phyloP scores from a whole-genome alignment of 495 filamentous ascomycete genomes.

The Terfezia boudieri region DNA sequence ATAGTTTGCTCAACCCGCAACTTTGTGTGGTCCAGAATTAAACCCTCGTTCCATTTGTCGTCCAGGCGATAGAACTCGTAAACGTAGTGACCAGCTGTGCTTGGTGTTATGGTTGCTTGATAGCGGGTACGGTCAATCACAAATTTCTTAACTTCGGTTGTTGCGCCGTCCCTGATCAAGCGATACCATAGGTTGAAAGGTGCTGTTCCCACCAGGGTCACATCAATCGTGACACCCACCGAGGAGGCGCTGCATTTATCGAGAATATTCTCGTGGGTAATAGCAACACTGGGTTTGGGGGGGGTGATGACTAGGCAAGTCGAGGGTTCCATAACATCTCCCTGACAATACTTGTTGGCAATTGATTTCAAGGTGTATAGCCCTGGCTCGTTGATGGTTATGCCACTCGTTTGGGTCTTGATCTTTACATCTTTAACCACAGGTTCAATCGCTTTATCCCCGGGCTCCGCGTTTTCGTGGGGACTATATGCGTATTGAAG shows the following conservation, averaged over 20 bases:
- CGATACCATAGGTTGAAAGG: constrained; percentile 62
- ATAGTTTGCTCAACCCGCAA: constrained; percentile 65
- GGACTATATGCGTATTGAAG: constrained; percentile 49
- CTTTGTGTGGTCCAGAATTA: constrained; percentile 27
- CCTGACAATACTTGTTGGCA: constrained; percentile 54
- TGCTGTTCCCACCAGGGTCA: constrained; percentile 75
- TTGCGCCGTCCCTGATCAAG: constrained; percentile 35
- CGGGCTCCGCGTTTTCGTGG: constrained; percentile 34
- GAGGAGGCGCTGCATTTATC: constrained; percentile 90
- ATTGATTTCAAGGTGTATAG: constrained; percentile 65
- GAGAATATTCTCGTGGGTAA: constrained; percentile 55
- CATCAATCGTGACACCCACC: constrained; percentile 64
- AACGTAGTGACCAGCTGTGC: constrained; percentile 57
- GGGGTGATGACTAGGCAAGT: constrained; percentile 79
- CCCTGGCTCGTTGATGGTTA: constrained; percentile 49
- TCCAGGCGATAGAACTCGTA: constrained; percentile 64
- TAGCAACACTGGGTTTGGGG: constrained; percentile 54
- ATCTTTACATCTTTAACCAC: constrained; percentile 30
- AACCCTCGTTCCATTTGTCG: constrained; percentile 55
- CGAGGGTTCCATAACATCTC: constrained; percentile 77
- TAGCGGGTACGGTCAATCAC: constrained; percentile 42
- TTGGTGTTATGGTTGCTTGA: constrained; percentile 66
- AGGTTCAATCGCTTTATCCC: constrained; percentile 33
- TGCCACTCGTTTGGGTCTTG: constrained; percentile 27
- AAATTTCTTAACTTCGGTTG: constrained; percentile 26